Evolutionary conservation across 208 protist species (phyloP), one percentile per base, ranked within the genome.

Genomic region (Trypanosoma lewisi): DNA sequence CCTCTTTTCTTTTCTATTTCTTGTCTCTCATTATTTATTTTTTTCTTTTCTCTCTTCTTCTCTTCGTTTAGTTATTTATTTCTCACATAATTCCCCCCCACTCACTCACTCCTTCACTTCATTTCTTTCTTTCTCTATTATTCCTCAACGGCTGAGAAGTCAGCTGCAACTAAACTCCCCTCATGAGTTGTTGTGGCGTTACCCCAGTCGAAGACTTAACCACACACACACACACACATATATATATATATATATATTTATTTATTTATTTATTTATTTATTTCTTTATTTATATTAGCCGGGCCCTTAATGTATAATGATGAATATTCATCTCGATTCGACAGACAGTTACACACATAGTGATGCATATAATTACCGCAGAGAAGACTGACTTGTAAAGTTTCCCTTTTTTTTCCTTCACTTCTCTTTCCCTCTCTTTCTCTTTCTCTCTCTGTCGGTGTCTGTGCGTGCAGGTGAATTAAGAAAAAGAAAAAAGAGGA

Each of bases 381-480:
- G 54, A 70, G 63, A 70, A 70, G 63, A 48, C 63, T 70, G 63
- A 70, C 37, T 62, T 27, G 5, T 41, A 9, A 51, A 28, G 27
- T 42, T 23, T 31, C 45, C n/a, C 23, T 4, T 17, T 25, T 54
- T 16, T 30, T 30, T 27, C n/a, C 27, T 11, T 31, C 27, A 34
- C 21, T 56, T 53, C 8, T 63, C 45, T 50, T 31, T n/a, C 45
- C 45, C 27, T 65, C 21, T 50, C 55, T 64, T 37, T 52, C 37
- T 30, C 52, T 51, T 25, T 4, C 42, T 30, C 33, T 41, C 28
- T 62, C 19, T 49, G 30, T 21, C 17, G 21, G 12, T 34, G 30
- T 19, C 12, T 36, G 4, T 16, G 8, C 21, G 14, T 36, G 21
- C 50, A 4, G 28, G 1, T 55, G n/a, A n/a, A n/a, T 9, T 21